These are phyloP conservation scores for Hymenoscyphus albidus DNA, from an alignment of 2,329 filamentous ascomycete species.

Conservation along the genomic window DNA sequence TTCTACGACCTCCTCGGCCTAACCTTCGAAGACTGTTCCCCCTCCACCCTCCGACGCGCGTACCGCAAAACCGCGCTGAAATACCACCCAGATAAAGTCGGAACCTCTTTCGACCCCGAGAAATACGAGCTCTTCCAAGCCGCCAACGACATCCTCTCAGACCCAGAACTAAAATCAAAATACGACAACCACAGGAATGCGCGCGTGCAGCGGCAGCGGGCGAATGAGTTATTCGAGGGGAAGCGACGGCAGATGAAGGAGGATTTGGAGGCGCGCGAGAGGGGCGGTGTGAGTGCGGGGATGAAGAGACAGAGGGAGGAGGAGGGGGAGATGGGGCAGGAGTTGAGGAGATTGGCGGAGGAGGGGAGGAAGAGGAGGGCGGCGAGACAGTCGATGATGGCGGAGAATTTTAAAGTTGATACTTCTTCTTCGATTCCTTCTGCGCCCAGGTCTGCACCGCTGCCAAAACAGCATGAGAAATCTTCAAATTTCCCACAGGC, in stretches of 20 bases:
- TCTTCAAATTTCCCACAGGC: conserved; percentile 9
- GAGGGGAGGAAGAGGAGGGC: conserved; percentile 48
- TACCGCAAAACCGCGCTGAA: conserved; percentile 84
- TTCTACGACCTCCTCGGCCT: conserved; percentile 35
- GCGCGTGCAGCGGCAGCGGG: conserved; percentile 62
- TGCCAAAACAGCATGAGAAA: not conserved
- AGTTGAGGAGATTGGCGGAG: conserved; percentile 50
- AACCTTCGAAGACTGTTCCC: conserved; percentile 25
- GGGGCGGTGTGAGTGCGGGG: conserved; percentile 46
- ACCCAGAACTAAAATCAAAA: conserved; percentile 63
- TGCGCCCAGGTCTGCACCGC: conserved; percentile 10
- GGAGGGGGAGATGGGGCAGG: conserved; percentile 45
- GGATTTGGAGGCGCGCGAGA: conserved; percentile 77
- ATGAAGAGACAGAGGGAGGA: conserved; percentile 56
- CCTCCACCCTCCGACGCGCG: conserved; percentile 43
- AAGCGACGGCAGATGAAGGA: conserved; percentile 75
- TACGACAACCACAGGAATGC: conserved; percentile 78
- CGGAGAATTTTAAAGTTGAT: conserved; percentile 22
- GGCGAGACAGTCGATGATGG: conserved; percentile 43
- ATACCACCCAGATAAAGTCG: conserved; percentile 90
- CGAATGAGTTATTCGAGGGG: conserved; percentile 70
- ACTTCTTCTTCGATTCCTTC: conserved; percentile 22
- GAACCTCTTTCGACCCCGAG: conserved; percentile 67
- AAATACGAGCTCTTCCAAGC: conserved; percentile 84
- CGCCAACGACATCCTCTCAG: conserved; percentile 78